Base-by-base conservation (phyloP, 345 rosid genomes). In the Chamaenerion angustifolium region DNA sequence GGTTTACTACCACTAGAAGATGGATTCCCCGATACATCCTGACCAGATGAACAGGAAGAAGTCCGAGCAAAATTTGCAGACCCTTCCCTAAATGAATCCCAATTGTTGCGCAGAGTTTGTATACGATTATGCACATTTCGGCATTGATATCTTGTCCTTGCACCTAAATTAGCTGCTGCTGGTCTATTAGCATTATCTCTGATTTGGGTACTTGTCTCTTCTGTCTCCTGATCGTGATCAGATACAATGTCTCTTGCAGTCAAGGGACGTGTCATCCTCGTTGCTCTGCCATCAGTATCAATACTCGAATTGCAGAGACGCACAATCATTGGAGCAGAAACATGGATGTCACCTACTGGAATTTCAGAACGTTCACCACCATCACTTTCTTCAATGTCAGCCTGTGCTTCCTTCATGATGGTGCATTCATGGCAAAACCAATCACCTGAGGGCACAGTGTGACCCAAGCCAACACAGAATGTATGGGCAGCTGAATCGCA, bases 361-460 rank as follows among this genome's bases (percentile, higher is more conserved):
- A 46, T 42, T 9, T 16, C 54, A 21, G 61, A 16, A 59, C 42
- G 21, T 16, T 48, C 52, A 31, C 37, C 37, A 7, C 8, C 48
- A 14, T 54, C 63, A 46, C 40, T 51, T 35, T 67, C 66, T 56
- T 68, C 68, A 40, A 48, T 46, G n/a, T 57, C 57, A 1, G 62
- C 54, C 23, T 71, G 80, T 54, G 74, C 73, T 9, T 56, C 66
- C 59, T 71, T 69, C 21, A 74, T 51, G 60, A 78, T 48, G 31
- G 66, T 43, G 60, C 82, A 81, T 16, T 81, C 85, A 46, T 60
- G 60, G 63, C 85, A 79, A 67, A 68, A 74, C 89, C 83, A 82
- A 64, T 82, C 89, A 42, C 79, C 80, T n/a, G 70, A 72, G 2
- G 85, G 85, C 3, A 82, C 77, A 49, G 80, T 66, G 48, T 37